phyloP scores from a whole-genome alignment of 2,329 filamentous ascomycete species.

The Trematosphaeria pertusa region DNA sequence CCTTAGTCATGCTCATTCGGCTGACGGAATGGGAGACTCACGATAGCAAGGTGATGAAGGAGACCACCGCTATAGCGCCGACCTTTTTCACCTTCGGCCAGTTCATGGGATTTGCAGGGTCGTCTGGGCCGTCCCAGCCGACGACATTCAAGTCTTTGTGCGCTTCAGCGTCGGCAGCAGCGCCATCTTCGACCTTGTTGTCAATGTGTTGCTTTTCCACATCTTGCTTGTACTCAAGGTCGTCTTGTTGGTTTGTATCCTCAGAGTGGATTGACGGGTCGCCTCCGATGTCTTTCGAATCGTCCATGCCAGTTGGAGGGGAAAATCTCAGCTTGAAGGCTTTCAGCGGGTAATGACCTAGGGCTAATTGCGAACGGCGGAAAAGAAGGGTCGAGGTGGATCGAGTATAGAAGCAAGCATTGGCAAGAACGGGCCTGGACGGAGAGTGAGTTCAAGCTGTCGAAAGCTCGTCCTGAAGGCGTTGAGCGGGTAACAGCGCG shows the following conservation, averaged over 20 bases:
- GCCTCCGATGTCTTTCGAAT: neutral
- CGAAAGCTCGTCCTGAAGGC: too few species aligned
- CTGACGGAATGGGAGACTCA: neutral
- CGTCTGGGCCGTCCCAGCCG: neutral
- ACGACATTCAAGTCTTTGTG: neutral
- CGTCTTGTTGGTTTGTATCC: neutral
- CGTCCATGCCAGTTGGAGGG: too few species aligned
- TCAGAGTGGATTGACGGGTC: neutral
- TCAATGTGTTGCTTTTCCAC: neutral
- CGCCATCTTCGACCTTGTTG: neutral
- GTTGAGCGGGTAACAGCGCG: too few species aligned
- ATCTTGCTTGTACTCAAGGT: neutral
- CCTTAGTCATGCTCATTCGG: neutral
- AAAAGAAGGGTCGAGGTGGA: too few species aligned
- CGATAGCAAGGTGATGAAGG: slow-evolving; percentile 1
- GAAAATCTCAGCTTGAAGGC: too few species aligned
- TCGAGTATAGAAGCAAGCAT: too few species aligned
- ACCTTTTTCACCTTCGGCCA: slow-evolving; percentile 4
- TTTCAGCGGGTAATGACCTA: too few species aligned
- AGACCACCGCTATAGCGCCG: neutral
- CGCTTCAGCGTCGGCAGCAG: too few species aligned
- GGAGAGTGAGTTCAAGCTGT: too few species aligned
- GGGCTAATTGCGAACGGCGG: too few species aligned
- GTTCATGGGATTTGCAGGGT: slow-evolving; percentile 4
- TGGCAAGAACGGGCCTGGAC: too few species aligned